A percentile compares a stretch with the other conserved stretches of the same genome.
phyloP scores from a whole-genome alignment of 805 yeast species.

The Wickerhamiella vanderwaltii region DNA sequence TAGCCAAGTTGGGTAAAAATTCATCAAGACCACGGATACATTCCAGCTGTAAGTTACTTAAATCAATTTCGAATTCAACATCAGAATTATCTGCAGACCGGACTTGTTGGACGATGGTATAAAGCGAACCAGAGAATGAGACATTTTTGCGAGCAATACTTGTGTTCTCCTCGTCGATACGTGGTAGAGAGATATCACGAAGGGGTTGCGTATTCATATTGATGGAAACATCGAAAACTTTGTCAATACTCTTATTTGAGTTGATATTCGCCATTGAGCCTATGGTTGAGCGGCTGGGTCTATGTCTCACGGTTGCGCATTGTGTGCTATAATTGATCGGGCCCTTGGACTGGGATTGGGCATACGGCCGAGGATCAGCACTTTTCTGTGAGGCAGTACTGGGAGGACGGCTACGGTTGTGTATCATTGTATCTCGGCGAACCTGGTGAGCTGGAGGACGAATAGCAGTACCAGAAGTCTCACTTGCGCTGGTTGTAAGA shows the following conservation, averaged over 20 bases:
- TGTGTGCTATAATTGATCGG: not conserved
- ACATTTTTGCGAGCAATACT: conserved; percentile 12
- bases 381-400: not conserved
- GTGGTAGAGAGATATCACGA: conserved; percentile 15
- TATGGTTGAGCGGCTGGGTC: not conserved
- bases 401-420: not conserved
- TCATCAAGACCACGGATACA: conserved; percentile 18
- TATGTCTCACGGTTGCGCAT: not conserved
- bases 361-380: conserved; percentile 3
- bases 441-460: conserved; percentile 1
- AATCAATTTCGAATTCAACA: conserved; percentile 14
- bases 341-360: not conserved
- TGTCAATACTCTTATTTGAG: conserved; percentile 4
- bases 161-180: conserved; percentile 13
- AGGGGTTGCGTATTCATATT: not conserved
- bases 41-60: conserved; percentile 17
- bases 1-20: conserved; percentile 17
- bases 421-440: conserved; percentile 5
- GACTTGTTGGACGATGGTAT: conserved; percentile 10
- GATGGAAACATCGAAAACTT: conserved; percentile 8
- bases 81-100: conserved; percentile 1
- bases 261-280: not conserved
- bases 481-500: conserved; percentile 8
- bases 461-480: conserved; percentile 1
- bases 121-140: conserved; percentile 11